Percentiles rank a stretch among this genome's conserved stretches.
Conservation (phyloP, 768 basidiomycete genomes). For the Hemileccinum impolitum region DNA sequence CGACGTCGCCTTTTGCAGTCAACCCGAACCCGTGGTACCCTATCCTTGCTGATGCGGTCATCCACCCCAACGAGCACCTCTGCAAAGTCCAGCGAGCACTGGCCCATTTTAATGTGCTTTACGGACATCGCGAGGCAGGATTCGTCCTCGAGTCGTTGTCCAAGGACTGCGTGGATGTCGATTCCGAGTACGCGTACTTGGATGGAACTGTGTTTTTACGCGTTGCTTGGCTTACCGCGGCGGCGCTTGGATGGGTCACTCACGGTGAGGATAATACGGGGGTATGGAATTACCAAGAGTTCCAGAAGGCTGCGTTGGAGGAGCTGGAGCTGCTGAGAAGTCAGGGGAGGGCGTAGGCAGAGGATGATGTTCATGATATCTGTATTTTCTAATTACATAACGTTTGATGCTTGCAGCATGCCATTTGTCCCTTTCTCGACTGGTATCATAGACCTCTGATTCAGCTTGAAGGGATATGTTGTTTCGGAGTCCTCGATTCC, state of each 20-base stretch:
- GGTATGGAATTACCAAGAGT: constrained; percentile 29
- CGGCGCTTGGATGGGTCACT: constrained; percentile 39
- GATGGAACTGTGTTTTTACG: constrained; percentile 67
- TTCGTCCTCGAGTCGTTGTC: constrained; percentile 28
- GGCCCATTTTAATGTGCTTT: constrained; percentile 42
- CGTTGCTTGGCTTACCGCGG: constrained; percentile 49
- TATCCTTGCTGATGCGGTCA: constrained; percentile 49
- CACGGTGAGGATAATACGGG: constrained; percentile 34
- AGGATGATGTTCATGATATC: too few species aligned
- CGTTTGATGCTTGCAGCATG: too few species aligned
- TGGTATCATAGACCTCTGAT: too few species aligned
- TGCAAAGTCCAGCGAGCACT: constrained; percentile 50
- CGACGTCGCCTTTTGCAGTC: constrained; percentile 33
- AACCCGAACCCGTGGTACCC: constrained; percentile 59
- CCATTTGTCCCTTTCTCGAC: too few species aligned
- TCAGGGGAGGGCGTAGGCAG: constrained; percentile 14
- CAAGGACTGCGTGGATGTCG: constrained; percentile 30
- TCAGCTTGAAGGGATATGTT: too few species aligned
- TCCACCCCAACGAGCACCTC: constrained; percentile 58
- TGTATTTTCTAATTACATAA: too few species aligned
- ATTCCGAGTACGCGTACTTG: constrained; percentile 44
- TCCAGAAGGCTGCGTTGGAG: constrained; percentile 24
- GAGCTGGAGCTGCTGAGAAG: constrained; percentile 21
- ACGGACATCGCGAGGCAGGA: constrained; percentile 38
- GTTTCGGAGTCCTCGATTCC: too few species aligned